Evolutionary conservation across 805 yeast species (phyloP), one percentile per base, ranked within the genome.

Genomic region (Candida berthetii): DNA sequence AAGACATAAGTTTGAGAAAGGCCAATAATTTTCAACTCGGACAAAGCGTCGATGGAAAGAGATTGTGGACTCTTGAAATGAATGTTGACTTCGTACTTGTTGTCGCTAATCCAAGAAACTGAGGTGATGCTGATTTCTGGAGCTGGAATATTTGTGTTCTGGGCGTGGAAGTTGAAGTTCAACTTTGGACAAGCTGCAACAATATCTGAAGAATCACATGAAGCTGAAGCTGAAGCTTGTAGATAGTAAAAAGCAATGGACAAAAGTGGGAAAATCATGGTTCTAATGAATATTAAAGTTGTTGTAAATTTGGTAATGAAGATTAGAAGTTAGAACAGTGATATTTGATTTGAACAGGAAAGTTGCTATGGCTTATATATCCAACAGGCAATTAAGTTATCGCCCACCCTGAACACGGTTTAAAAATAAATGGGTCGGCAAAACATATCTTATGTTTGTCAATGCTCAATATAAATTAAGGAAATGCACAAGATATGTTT

Each of bases 11-110:
- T 27, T 27, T 27, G 29, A 27, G 29, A 27, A 9, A 27, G 37
- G n/a, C 48, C 48, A 37, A 42, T 44, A 24, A 48, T 33, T 32
- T 44, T 48, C 35, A 48, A n/a, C 19, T 46, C 50, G 5, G 41
- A 31, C 10, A 48, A 33, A 2, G 48, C 37, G 7, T 18, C 8
- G 37, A 34, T 31, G 17, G 42, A 29, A 45, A 46, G 41, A 3
- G 40, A 31, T 3, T 28, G 37, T 10, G 35, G 40, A 5, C 43
- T 39, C 17, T 36, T 31, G 35, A 42, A 43, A 5, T 25, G 18
- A 18, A 48, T 38, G 11, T 40, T 42, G 35, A 42, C 46, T 20
- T 46, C 42, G 33, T 46, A 48, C 11, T 36, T 20, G 15, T 45
- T 35, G 15, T 25, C 44, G 5, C 41, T 36, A 13, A 41, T 32